Percentiles rank a stretch among this genome's conserved stretches.
Conservation (phyloP, 306 rosid species). For the Senna tora region DNA sequence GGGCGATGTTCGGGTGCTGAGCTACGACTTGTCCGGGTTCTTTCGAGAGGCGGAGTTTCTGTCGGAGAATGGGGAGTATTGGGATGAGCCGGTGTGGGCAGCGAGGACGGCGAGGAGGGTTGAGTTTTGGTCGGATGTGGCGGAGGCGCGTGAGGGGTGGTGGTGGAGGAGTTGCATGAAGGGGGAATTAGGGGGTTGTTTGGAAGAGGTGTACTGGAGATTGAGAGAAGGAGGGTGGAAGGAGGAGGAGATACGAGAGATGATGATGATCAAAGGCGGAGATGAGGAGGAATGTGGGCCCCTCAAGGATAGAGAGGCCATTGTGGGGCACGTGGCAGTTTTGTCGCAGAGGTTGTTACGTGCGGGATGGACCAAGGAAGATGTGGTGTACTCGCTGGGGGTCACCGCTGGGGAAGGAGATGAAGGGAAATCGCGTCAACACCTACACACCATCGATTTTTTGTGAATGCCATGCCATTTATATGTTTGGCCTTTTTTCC, state of each 20-base stretch:
- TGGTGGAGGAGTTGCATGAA: slow-evolving; percentile 37
- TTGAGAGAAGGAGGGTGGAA: slow-evolving; percentile 88
- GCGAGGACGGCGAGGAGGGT: slow-evolving; percentile 54
- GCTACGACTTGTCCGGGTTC: slow-evolving; percentile 65
- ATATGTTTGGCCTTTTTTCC: background rate
- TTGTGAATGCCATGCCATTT: background rate
- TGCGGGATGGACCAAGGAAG: slow-evolving; percentile 91
- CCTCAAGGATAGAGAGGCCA: slow-evolving; percentile 18
- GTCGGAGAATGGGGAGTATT: background rate
- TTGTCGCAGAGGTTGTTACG: slow-evolving; percentile 55
- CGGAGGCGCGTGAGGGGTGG: slow-evolving; percentile 42
- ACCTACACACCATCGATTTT: too few species aligned
- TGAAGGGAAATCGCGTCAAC: background rate
- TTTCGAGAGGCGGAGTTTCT: slow-evolving; percentile 52
- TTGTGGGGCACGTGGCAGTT: slow-evolving; percentile 51
- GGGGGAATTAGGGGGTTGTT: slow-evolving; percentile 46
- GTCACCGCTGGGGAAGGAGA: background rate
- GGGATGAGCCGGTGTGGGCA: slow-evolving; percentile 70
- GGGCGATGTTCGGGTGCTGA: slow-evolving; percentile 49
- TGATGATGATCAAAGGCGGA: slow-evolving; percentile 64
- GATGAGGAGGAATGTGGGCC: background rate
- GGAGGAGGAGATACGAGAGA: slow-evolving; percentile 80
- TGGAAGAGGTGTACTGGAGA: slow-evolving; percentile 58
- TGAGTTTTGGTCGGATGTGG: slow-evolving; percentile 74
- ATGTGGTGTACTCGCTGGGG: slow-evolving; percentile 73